These are phyloP conservation scores for Castanopsis chinensis DNA, from an alignment of 306 rosid species.

Conservation along the genomic window DNA sequence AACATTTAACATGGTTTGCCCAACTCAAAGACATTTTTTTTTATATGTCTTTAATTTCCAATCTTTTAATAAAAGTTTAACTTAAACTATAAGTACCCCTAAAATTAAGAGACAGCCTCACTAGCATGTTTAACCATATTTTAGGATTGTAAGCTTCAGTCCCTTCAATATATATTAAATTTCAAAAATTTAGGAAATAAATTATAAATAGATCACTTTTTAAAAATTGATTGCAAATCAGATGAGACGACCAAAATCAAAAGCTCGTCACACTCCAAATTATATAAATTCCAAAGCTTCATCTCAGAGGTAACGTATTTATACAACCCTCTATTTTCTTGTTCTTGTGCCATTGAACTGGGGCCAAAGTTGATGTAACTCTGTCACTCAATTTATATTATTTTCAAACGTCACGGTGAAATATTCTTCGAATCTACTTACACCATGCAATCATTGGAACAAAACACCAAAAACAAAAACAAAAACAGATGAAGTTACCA, in stretches of 20 bases:
- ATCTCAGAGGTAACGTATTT: neutral
- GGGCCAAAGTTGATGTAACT: constrained; percentile 11
- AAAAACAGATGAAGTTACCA: constrained; percentile 27
- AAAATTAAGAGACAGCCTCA: neutral
- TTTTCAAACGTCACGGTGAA: neutral
- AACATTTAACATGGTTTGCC: too few relatives aligned
- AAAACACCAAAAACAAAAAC: neutral
- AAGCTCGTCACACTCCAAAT: neutral
- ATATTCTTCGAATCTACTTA: neutral
- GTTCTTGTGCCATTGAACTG: neutral
- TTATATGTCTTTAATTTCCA: neutral
- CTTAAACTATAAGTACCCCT: neutral
- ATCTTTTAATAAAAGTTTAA: neutral
- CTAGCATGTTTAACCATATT: neutral
- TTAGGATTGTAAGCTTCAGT: neutral
- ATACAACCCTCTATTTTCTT: too few relatives aligned
- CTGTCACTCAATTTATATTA: neutral
- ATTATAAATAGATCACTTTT: neutral
- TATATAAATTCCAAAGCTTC: neutral
- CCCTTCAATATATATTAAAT: neutral
- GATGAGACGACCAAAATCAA: neutral
- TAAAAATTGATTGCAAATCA: neutral
- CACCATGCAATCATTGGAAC: constrained; percentile 3
- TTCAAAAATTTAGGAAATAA: neutral
- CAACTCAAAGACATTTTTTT: neutral